Evolutionary conservation across 164 flowering plant genomes (phyloP).

Genomic region (Piper longum): DNA sequence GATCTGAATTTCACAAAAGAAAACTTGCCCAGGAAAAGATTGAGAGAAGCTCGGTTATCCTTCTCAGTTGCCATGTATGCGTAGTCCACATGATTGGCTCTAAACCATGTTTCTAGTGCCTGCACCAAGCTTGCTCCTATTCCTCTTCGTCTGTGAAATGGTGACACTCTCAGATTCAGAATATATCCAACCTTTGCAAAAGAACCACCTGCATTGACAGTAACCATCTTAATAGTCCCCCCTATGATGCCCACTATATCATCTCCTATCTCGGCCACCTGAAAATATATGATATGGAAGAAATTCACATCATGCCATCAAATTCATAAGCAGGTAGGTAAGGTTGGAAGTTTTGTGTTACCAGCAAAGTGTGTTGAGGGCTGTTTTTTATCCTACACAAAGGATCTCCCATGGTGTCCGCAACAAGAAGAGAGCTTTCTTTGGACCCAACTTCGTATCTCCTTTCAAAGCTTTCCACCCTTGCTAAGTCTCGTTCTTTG

Average conservation of each 20-base stretch:
- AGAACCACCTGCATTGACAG: constrained; percentile 5
- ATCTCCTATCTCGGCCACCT: constrained; percentile 47
- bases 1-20: constrained; percentile 36
- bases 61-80: constrained; percentile 73
- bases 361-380: constrained; percentile 42
- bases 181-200: constrained; percentile 46
- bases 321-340: not conserved
- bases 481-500: constrained; percentile 18
- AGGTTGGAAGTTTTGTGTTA: constrained; percentile 4
- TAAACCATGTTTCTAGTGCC: constrained; percentile 52
- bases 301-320: not conserved
- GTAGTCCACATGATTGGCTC: constrained; percentile 29
- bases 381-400: constrained; percentile 42
- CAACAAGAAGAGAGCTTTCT: constrained; percentile 28
- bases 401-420: constrained; percentile 68
- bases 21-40: constrained; percentile 36
- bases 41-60: constrained; percentile 44
- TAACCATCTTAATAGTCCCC: constrained; percentile 45
- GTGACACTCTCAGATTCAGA: constrained; percentile 53
- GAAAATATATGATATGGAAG: not conserved
- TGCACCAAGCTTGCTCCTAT: constrained; percentile 37
- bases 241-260: constrained; percentile 54
- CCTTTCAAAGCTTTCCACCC: constrained; percentile 45
- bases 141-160: constrained; percentile 33
- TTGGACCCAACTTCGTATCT: constrained; percentile 50